Conservation (phyloP, 2,329 filamentous ascomycete species). For the Epichloe festucae region DNA sequence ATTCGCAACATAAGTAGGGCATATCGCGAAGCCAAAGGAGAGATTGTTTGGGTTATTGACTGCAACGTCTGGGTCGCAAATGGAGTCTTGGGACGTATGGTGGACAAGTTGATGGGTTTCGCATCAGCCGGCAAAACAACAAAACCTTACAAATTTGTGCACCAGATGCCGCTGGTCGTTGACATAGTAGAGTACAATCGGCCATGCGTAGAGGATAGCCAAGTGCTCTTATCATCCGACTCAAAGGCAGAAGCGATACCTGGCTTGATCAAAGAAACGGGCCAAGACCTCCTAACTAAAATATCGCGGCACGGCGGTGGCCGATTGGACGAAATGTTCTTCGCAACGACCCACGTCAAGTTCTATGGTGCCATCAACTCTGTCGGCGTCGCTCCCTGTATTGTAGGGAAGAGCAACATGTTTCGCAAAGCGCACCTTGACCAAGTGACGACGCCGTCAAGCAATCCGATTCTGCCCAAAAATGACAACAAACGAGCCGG, state of each 20-base stretch:
- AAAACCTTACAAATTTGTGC: slow-evolving; percentile 76
- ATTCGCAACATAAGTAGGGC: slow-evolving; percentile 91
- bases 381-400: slow-evolving; percentile 78
- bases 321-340: slow-evolving; percentile 84
- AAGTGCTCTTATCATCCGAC: slow-evolving; percentile 21
- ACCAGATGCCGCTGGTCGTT: slow-evolving; percentile 83
- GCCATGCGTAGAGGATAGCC: slow-evolving; percentile 10
- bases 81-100: slow-evolving; percentile 74
- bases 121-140: slow-evolving; percentile 30
- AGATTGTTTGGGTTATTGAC: slow-evolving; percentile 89
- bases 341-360: slow-evolving; percentile 87
- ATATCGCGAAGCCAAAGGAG: slow-evolving; percentile 76
- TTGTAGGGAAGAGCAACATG: slow-evolving; percentile 97
- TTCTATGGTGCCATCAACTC: slow-evolving; percentile 98
- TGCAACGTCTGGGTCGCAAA: slow-evolving; percentile 88
- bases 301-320: slow-evolving; percentile 49
- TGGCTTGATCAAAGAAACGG: neutral
- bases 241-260: slow-evolving; percentile 15
- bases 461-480: slow-evolving; percentile 29
- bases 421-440: slow-evolving; percentile 87
- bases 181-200: slow-evolving; percentile 39
- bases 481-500: slow-evolving; percentile 42
- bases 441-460: slow-evolving; percentile 44
- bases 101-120: slow-evolving; percentile 70
- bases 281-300: slow-evolving; percentile 14